Conservation (phyloP, 352 stramenopile species). For the Blastocystis sp. region DNA sequence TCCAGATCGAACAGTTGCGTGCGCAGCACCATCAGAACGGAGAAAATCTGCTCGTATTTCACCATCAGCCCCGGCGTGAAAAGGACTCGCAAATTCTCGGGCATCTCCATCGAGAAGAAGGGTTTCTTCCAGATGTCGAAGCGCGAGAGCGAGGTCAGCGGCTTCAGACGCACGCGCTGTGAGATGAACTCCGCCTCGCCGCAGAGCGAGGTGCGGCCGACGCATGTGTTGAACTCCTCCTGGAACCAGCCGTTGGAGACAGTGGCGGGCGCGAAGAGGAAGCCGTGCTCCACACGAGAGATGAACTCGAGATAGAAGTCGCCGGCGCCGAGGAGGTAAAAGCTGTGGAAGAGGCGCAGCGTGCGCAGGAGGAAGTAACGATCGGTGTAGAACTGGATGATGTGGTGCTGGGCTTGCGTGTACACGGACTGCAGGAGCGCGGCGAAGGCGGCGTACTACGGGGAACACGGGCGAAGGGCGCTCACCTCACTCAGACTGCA, state of each 20-base stretch:
- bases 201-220: slow-evolving; percentile 14
- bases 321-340: slow-evolving; percentile 38
- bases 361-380: not conserved
- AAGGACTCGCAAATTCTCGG: slow-evolving; percentile 22
- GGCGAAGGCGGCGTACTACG: slow-evolving; percentile 18
- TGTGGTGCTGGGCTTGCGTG: slow-evolving; percentile 18
- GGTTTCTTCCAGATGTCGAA: slow-evolving; percentile 47
- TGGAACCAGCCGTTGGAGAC: slow-evolving; percentile 40
- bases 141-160: not conserved
- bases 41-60: slow-evolving; percentile 58
- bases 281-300: slow-evolving; percentile 39
- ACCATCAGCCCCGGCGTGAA: not conserved
- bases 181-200: not conserved
- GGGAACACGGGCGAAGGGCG: not conserved
- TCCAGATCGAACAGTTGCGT: slow-evolving; percentile 37
- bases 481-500: slow-evolving; percentile 19
- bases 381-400: slow-evolving; percentile 10
- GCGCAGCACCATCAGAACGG: not conserved
- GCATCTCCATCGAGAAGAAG: slow-evolving; percentile 31
- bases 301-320: slow-evolving; percentile 66
- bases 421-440: slow-evolving; percentile 16
- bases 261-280: slow-evolving; percentile 1
- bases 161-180: slow-evolving; percentile 23
- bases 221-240: slow-evolving; percentile 56
- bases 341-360: slow-evolving; percentile 32